These are phyloP conservation scores for Neodidymelliopsis sp. DNA, from an alignment of 2,329 filamentous ascomycete species.

Conservation along the genomic window DNA sequence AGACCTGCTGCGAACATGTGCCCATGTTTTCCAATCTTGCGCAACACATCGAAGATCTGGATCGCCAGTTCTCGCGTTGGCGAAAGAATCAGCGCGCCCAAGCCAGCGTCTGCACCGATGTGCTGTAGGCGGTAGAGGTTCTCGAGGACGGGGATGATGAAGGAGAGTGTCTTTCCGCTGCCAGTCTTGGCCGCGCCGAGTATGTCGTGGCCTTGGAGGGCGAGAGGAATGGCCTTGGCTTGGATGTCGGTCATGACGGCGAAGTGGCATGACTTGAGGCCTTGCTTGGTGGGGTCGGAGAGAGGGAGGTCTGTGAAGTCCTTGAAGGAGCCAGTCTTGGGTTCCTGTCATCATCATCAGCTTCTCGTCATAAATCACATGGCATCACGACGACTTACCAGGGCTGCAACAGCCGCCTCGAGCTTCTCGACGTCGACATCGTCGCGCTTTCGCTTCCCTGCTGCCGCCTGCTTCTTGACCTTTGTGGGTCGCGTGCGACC, in stretches of 20 bases:
- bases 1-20: slow-evolving; percentile 92
- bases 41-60: slow-evolving; percentile 93
- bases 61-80: slow-evolving; percentile 95
- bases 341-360: slow-evolving; percentile 60
- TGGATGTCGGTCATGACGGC: slow-evolving; percentile 92
- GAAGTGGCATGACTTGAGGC: slow-evolving; percentile 87
- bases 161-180: slow-evolving; percentile 93
- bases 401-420: slow-evolving; percentile 52
- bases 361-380: background rate
- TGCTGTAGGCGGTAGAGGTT: slow-evolving; percentile 89
- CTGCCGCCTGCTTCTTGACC: slow-evolving; percentile 62
- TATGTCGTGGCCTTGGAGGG: slow-evolving; percentile 85
- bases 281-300: slow-evolving; percentile 78
- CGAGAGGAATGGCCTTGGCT: slow-evolving; percentile 83
- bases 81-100: slow-evolving; percentile 91
- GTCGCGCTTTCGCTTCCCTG: slow-evolving; percentile 63
- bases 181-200: slow-evolving; percentile 95
- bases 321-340: slow-evolving; percentile 65
- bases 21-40: slow-evolving; percentile 82
- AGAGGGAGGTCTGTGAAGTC: slow-evolving; percentile 86
- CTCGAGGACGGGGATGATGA: slow-evolving; percentile 89
- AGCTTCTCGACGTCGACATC: slow-evolving; percentile 58
- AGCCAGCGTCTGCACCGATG: slow-evolving; percentile 83
- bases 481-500: slow-evolving; percentile 58
- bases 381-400: slow-evolving; percentile 39